These are phyloP conservation scores for Debaryomycetaceae sp. DNA, from an alignment of 1,139 yeast genomes.

Conservation along the genomic window DNA sequence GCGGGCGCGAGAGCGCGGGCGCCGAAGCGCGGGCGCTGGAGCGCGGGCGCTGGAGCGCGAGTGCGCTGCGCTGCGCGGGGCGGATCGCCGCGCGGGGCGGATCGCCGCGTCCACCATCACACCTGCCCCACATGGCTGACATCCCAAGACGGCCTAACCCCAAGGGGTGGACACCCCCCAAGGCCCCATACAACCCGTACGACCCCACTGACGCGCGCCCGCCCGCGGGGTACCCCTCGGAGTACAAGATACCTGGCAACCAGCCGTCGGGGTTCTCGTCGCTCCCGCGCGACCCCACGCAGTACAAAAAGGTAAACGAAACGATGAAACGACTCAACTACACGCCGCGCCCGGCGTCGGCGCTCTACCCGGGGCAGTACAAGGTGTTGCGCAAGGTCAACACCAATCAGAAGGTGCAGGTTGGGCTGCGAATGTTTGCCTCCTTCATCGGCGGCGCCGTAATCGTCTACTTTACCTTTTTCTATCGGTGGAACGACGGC, in stretches of 20 bases:
- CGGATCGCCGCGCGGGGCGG: neutral
- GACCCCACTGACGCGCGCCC: slow-evolving; percentile 77
- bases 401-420: slow-evolving; percentile 50
- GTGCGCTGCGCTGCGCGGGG: no score
- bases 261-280: slow-evolving; percentile 53
- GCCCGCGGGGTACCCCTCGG: slow-evolving; percentile 82
- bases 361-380: slow-evolving; percentile 73
- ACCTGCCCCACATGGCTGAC: no score
- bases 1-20: no score
- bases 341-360: slow-evolving; percentile 75
- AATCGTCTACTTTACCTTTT: slow-evolving; percentile 58
- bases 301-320: slow-evolving; percentile 65
- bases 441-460: slow-evolving; percentile 43
- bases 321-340: slow-evolving; percentile 71
- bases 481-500: slow-evolving; percentile 83
- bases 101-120: slow-evolving; percentile 1
- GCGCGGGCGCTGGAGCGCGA: no score
- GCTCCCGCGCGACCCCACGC: slow-evolving; percentile 66
- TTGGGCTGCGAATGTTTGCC: slow-evolving; percentile 52
- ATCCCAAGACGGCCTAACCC: slow-evolving; percentile 69
- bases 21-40: no score
- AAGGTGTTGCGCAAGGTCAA: slow-evolving; percentile 64
- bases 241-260: slow-evolving; percentile 55
- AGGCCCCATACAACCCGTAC: slow-evolving; percentile 81
- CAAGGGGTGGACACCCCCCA: slow-evolving; percentile 77